Conservation (phyloP, 163 green algal species). For the Scenedesmus sp. region DNA sequence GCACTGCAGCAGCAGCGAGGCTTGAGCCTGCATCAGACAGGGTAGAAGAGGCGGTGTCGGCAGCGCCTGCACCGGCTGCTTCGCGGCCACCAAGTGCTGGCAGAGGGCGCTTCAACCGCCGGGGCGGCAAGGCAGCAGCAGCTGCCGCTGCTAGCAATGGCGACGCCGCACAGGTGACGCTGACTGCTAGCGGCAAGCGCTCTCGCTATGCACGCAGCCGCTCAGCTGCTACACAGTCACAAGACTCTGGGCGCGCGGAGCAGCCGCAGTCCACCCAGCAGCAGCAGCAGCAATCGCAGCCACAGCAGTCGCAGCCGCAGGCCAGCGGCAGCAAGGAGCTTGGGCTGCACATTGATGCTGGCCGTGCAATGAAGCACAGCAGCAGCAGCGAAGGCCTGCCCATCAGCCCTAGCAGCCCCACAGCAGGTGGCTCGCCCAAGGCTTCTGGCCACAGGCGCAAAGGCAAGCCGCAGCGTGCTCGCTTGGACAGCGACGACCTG, state of each 20-base stretch:
- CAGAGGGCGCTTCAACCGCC: neutral
- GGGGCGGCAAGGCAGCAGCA: neutral
- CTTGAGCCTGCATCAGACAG: conserved; percentile 12
- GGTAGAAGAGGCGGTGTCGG: conserved; percentile 15
- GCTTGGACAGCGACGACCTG: conserved; percentile 46
- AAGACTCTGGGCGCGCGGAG: neutral
- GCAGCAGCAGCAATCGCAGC: neutral
- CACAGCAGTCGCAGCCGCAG: neutral
- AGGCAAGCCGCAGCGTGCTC: conserved; percentile 39
- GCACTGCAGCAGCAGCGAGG: neutral
- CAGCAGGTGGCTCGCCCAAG: conserved; percentile 33
- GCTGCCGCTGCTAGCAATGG: neutral
- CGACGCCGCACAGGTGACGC: no score
- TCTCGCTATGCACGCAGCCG: neutral
- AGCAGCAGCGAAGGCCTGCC: conserved; percentile 49
- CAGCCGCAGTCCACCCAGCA: conserved; percentile 9
- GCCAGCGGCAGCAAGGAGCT: neutral
- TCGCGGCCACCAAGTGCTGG: neutral
- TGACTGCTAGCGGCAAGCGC: neutral
- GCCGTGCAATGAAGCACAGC: conserved; percentile 34
- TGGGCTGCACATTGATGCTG: neutral
- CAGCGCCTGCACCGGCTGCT: neutral
- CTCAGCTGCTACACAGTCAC: neutral
- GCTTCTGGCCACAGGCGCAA: conserved; percentile 44
- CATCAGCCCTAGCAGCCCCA: conserved; percentile 35